Conservation (phyloP, 129 eudicot genomes). For the Lonicera japonica region DNA sequence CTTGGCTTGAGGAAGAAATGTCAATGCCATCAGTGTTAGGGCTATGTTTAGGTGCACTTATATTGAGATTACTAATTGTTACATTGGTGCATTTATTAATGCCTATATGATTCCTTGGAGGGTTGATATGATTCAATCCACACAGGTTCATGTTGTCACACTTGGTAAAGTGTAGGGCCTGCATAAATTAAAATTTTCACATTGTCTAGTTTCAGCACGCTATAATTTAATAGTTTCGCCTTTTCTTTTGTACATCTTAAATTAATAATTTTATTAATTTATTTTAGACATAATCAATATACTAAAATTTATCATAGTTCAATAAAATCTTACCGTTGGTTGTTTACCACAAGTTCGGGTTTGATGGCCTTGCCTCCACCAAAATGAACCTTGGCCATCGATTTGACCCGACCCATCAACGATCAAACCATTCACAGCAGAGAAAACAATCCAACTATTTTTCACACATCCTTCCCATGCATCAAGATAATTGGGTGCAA, state of each 20-base stretch:
- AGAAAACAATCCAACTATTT: no score
- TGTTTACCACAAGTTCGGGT: neutral
- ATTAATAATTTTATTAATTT: neutral
- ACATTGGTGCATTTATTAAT: constrained; percentile 20
- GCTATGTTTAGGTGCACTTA: constrained; percentile 37
- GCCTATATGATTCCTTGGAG: constrained; percentile 36
- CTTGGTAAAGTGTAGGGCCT: neutral
- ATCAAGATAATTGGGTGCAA: constrained; percentile 25
- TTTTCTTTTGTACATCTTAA: neutral
- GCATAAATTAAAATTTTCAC: no score
- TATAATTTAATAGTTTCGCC: no score
- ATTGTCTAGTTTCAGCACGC: no score
- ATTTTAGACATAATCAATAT: neutral
- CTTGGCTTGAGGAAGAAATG: constrained; percentile 22
- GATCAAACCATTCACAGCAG: constrained; percentile 35
- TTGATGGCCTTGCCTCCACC: constrained; percentile 23
- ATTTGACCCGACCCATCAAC: constrained; percentile 35
- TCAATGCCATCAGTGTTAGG: constrained; percentile 58
- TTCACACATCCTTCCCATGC: constrained; percentile 34
- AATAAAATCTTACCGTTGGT: neutral
- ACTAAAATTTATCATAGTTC: neutral
- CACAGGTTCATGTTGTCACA: constrained; percentile 1
- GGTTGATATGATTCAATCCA: constrained; percentile 10
- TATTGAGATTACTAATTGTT: constrained; percentile 11
- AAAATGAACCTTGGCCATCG: constrained; percentile 37